phyloP scores from a whole-genome alignment of 2,329 filamentous ascomycete genomes.

The Mycosphaerella arachidis region DNA sequence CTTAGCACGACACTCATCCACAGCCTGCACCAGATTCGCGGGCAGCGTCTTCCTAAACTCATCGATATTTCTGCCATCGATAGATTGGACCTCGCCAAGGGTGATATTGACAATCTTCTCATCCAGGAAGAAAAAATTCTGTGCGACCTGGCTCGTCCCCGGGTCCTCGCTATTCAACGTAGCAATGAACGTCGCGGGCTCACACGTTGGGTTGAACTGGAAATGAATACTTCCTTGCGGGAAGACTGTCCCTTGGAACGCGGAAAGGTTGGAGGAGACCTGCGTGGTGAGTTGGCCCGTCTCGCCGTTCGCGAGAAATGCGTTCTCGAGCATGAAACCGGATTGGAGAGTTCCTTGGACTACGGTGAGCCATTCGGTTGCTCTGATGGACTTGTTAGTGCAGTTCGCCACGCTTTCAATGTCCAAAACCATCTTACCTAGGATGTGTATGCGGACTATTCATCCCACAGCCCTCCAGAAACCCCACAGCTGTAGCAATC shows the following conservation, averaged over 20 bases:
- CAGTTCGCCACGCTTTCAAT: too few species aligned
- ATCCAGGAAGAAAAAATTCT: conserved; percentile 38
- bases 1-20: conserved; percentile 7
- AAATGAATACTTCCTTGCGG: conserved; percentile 42
- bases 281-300: conserved; percentile 29
- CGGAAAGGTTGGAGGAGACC: conserved; percentile 37
- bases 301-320: conserved; percentile 25
- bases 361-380: conserved; percentile 46
- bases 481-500: conserved; percentile 13
- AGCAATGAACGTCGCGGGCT: conserved; percentile 42
- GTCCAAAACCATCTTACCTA: too few species aligned
- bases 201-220: conserved; percentile 47
- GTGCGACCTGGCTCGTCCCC: conserved; percentile 39
- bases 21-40: conserved; percentile 16
- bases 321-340: conserved; percentile 47
- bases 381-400: conserved; percentile 22
- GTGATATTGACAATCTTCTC: conserved; percentile 14
- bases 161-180: conserved; percentile 43
- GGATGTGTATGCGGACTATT: conserved; percentile 40
- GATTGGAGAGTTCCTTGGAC: conserved; percentile 40
- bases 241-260: conserved; percentile 46
- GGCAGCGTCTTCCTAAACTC: conserved; percentile 14
- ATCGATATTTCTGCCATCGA: conserved; percentile 15
- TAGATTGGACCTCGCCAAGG: conserved; percentile 9
- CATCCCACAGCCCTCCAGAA: conserved; percentile 42